A percentile compares a stretch with the other conserved stretches of the same genome.
phyloP scores from a whole-genome alignment of 495 filamentous ascomycete species.

The Penicillium salamii region DNA sequence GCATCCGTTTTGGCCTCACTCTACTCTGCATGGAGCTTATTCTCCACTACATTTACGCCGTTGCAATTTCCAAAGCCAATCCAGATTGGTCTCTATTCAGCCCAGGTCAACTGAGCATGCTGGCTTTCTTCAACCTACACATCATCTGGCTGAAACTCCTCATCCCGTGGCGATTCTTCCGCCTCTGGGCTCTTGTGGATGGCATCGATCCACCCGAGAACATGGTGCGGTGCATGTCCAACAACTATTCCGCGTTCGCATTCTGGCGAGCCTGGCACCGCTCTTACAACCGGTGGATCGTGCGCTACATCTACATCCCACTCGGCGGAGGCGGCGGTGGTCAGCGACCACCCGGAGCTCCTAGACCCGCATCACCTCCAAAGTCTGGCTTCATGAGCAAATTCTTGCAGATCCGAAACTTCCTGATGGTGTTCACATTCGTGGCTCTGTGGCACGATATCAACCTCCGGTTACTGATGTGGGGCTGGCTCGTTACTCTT shows the following conservation, averaged over 20 bases:
- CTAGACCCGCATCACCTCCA: slow-evolving; percentile 14
- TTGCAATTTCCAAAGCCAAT: slow-evolving; percentile 82
- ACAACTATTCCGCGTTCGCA: slow-evolving; percentile 87
- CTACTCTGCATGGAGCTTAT: slow-evolving; percentile 92
- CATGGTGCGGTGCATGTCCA: slow-evolving; percentile 93
- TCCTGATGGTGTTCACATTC: slow-evolving; percentile 89
- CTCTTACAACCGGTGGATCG: slow-evolving; percentile 87
- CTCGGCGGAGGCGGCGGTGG: slow-evolving; percentile 66
- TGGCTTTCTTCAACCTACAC: slow-evolving; percentile 95
- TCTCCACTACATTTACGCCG: slow-evolving; percentile 89
- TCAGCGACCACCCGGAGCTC: slow-evolving; percentile 8
- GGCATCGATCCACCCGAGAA: slow-evolving; percentile 95
- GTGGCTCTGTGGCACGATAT: slow-evolving; percentile 99
- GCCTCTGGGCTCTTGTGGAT: slow-evolving; percentile 87
- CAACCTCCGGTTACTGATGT: slow-evolving; percentile 84
- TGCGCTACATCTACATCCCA: slow-evolving; percentile 93
- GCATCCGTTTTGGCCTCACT: slow-evolving; percentile 72
- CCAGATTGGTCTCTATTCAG: slow-evolving; percentile 83
- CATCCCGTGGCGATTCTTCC: slow-evolving; percentile 96
- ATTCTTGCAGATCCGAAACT: slow-evolving; percentile 56
- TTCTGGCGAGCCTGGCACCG: slow-evolving; percentile 98
- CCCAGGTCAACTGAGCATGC: slow-evolving; percentile 81
- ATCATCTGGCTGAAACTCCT: slow-evolving; percentile 98
- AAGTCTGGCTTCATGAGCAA: slow-evolving; percentile 26
- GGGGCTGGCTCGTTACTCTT: slow-evolving; percentile 93